These are phyloP conservation scores for Russula brevipes DNA, from an alignment of 768 basidiomycete genomes.

Conservation along the genomic window DNA sequence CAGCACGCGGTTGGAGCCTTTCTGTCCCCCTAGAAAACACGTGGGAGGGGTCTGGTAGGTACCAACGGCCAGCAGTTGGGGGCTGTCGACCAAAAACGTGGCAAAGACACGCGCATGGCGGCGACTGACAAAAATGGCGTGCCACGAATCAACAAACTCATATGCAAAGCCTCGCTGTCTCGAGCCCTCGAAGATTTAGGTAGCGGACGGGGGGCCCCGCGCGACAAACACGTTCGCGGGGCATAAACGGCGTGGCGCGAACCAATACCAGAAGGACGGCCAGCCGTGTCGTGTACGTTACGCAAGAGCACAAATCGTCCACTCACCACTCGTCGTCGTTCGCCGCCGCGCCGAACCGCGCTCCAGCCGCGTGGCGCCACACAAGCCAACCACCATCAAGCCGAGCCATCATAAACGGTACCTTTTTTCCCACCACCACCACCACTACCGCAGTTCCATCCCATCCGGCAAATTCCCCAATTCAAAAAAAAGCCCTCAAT, in stretches of 20 bases:
- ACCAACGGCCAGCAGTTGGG: neutral
- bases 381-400: neutral
- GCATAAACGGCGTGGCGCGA: conserved; percentile 7
- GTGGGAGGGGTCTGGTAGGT: conserved; percentile 16
- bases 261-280: conserved; percentile 7
- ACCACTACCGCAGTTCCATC: too few species aligned
- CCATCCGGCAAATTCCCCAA: neutral
- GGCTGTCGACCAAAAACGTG: conserved; percentile 4
- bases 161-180: neutral
- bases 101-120: conserved; percentile 6
- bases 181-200: conserved; percentile 20
- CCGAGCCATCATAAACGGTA: neutral
- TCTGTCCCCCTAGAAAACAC: conserved; percentile 7
- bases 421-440: conserved; percentile 11
- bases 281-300: neutral
- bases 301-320: neutral
- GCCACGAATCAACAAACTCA: conserved; percentile 5
- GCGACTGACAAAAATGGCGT: conserved; percentile 7
- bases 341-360: neutral
- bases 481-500: neutral
- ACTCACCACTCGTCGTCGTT: neutral
- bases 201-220: conserved; percentile 20
- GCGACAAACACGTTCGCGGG: conserved; percentile 13
- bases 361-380: conserved; percentile 17
- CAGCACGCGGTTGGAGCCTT: neutral